A percentile compares a stretch with the other conserved stretches of the same genome.
These are phyloP conservation scores for Noccaea caerulescens DNA, from an alignment of 345 rosid species.

Conservation along the genomic window DNA sequence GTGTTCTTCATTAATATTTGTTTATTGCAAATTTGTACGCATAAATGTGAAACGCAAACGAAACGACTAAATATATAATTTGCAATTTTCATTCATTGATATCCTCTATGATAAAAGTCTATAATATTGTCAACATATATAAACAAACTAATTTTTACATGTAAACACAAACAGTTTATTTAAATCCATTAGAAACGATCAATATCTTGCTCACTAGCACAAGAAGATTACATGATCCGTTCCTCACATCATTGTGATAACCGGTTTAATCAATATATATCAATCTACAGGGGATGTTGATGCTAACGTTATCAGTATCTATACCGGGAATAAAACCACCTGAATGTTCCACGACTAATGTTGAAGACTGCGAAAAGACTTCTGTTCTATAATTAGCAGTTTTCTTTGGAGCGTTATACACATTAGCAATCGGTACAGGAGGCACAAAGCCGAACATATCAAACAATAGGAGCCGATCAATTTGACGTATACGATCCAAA, in stretches of 20 bases:
- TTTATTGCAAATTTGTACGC: too few species aligned
- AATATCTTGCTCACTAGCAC: not conserved
- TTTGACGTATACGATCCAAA: slow-evolving; percentile 80
- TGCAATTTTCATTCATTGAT: too few species aligned
- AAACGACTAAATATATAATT: too few species aligned
- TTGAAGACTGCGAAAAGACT: slow-evolving; percentile 53
- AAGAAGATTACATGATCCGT: not conserved
- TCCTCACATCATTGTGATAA: not conserved
- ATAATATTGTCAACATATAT: not conserved
- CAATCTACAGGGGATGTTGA: slow-evolving; percentile 52
- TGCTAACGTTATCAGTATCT: slow-evolving; percentile 69
- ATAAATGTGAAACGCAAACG: too few species aligned
- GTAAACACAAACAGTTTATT: not conserved
- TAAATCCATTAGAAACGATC: not conserved
- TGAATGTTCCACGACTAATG: slow-evolving; percentile 43
- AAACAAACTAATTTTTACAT: not conserved
- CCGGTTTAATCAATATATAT: not conserved
- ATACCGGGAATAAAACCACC: slow-evolving; percentile 69
- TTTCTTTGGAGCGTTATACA: slow-evolving; percentile 77
- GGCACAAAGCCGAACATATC: slow-evolving; percentile 98
- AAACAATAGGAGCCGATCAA: slow-evolving; percentile 82
- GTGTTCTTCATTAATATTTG: too few species aligned
- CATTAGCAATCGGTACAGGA: slow-evolving; percentile 69
- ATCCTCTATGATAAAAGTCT: too few species aligned
- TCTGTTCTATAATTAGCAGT: slow-evolving; percentile 62